Base-by-base conservation (phyloP, 148 eudicot genomes). In the Oxyria digyna region DNA sequence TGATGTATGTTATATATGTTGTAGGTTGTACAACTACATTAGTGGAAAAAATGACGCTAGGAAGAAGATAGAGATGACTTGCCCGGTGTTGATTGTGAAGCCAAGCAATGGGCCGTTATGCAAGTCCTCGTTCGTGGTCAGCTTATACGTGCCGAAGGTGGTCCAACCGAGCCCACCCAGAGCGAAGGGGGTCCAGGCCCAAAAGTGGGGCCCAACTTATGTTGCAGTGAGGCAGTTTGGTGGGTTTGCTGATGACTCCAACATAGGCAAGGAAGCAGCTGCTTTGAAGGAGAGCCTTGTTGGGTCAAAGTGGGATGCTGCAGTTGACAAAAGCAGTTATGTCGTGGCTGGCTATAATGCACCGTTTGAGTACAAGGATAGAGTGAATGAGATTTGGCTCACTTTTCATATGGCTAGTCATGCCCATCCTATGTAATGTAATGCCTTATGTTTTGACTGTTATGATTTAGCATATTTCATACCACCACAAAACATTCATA, bases 361-460 rank as follows among this genome's bases (percentile, higher is more conserved):
- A 0, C 97, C 97, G 0, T 91, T 91, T 20, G 97, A 91, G 82
- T 87, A 83, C 67, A 73, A 75, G 63, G 50, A 72, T 67, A 74
- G 97, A 75, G 90, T 88, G 21, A 91, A 88, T 72, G 97, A 91
- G 86, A 91, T 91, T 20, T 91, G 96, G 97, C 42, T 91, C n/a
- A 74, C 45, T 24, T 88, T 91, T 73, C 74, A 79, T 37, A 65
- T 79, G 74, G 78, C 54, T 70, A 59, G 57, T 67, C 74, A 66
- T 75, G 74, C 57, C 74, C 74, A 66, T 75, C 57, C 43, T 63
- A 32, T 38, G 70, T 62, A 32, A 57, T 64, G 32, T 23, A 27
- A 32, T 42, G 0, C 32, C 2, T 71, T 17, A 14, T 63, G 41
- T 35, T 33, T 32, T 63, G 10, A 0, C 20, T 8, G 1, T 48